A percentile compares a stretch with the other conserved stretches of the same genome.
These are phyloP conservation scores for Anisodus tanguticus DNA, from an alignment of 257 asterid genomes.

Conservation along the genomic window DNA sequence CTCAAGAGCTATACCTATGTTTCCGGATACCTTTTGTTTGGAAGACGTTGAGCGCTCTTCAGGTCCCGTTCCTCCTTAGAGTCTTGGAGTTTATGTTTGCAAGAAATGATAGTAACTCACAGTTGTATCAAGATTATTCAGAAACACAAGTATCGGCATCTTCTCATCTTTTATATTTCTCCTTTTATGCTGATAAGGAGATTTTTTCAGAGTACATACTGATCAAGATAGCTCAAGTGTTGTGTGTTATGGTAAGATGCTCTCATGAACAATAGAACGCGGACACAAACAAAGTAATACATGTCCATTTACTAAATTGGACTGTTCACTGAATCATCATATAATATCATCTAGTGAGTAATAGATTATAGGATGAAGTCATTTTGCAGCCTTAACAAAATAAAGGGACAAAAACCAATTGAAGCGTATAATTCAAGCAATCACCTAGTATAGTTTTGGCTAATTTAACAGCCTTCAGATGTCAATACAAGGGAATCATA, in stretches of 20 bases:
- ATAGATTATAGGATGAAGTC: neutral
- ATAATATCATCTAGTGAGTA: neutral
- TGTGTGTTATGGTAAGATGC: neutral
- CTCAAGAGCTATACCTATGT: neutral
- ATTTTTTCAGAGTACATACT: neutral
- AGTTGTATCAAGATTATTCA: neutral
- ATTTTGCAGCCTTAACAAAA: neutral
- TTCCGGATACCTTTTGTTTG: neutral
- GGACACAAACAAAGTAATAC: neutral
- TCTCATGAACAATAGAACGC: neutral
- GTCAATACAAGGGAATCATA: constrained; percentile 21
- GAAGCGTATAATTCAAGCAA: neutral
- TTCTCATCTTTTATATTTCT: neutral
- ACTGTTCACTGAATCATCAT: neutral
- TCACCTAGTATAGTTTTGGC: neutral
- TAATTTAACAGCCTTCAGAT: neutral
- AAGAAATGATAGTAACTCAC: neutral
- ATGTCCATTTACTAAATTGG: neutral
- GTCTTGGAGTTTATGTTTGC: neutral
- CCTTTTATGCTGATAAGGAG: neutral
- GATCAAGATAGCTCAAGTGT: neutral
- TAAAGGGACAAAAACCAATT: neutral
- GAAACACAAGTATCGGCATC: neutral
- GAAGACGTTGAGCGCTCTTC: neutral
- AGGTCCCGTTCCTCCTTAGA: neutral